Base-by-base conservation (phyloP, 805 yeast species). In the Candida wancherniae region DNA sequence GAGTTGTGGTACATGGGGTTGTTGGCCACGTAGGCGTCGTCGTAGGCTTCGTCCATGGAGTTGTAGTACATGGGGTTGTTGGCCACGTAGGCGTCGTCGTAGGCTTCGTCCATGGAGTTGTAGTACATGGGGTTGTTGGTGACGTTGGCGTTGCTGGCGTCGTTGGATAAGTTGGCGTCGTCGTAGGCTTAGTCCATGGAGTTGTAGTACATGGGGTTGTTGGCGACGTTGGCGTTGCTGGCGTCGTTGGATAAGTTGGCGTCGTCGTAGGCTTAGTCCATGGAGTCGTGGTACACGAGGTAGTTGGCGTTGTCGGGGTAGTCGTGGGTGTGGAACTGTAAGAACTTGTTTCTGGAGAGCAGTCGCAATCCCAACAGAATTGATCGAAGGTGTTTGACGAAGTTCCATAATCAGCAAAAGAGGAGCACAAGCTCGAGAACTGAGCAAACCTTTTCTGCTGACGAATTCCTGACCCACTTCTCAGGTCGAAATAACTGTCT, bases 361-460 rank as follows among this genome's bases (percentile, higher is more conserved):
- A 34, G 17, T 20, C 18, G 18, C 37, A 34, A 11, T 24, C 37
- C 37, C 37, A 34, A 22, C 37, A 34, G 22, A 20, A 34, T 14
- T 34, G 28, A 28, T 34, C 34, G 12, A 30, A 34, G 5, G 24
- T 18, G 3, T n/a, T n/a, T n/a, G n/a, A n/a, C n/a, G n/a, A n/a
- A n/a, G n/a, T n/a, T n/a, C n/a, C n/a, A n/a, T n/a, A n/a, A n/a
- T n/a, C n/a, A n/a, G n/a, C n/a, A n/a, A n/a, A n/a, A n/a, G n/a
- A n/a, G n/a, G n/a, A n/a, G n/a, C n/a, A n/a, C n/a, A n/a, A n/a
- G n/a, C n/a, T n/a, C n/a, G n/a, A n/a, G n/a, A n/a, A n/a, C n/a
- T n/a, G n/a, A n/a, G n/a, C n/a, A n/a, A n/a, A n/a, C n/a, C n/a
- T n/a, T n/a, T n/a, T n/a, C n/a, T n/a, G n/a, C n/a, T n/a, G n/a